These are phyloP conservation scores for Dianthus caryophyllus DNA, from an alignment of 148 eudicot genomes.

Conservation along the genomic window DNA sequence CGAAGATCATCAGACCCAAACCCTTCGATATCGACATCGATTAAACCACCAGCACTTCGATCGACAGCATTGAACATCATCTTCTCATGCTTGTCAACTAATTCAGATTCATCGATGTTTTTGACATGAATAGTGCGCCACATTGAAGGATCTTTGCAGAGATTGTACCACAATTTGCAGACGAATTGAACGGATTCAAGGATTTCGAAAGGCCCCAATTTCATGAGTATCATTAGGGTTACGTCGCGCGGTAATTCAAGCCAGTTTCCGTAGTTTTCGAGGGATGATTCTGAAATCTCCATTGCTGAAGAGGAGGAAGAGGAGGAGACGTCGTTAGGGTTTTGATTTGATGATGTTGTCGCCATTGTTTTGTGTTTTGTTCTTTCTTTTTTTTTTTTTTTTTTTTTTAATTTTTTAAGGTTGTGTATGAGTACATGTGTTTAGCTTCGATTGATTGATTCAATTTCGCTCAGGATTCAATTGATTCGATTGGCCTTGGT, in stretches of 20 bases:
- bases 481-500: too few species aligned
- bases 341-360: too few species aligned
- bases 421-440: too few species aligned
- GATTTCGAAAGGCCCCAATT: not conserved
- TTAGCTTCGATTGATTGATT: too few species aligned
- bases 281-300: constrained; percentile 15
- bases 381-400: too few species aligned
- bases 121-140: not conserved
- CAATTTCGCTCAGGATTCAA: too few species aligned
- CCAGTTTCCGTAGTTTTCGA: constrained; percentile 38
- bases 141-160: not conserved
- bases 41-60: not conserved
- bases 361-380: too few species aligned
- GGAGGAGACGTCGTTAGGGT: too few species aligned
- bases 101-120: not conserved
- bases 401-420: too few species aligned
- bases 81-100: not conserved
- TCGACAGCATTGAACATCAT: not conserved
- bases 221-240: constrained; percentile 7
- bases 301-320: too few species aligned
- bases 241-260: constrained; percentile 54
- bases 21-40: constrained; percentile 3
- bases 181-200: constrained; percentile 1
- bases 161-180: not conserved
- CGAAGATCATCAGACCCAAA: not conserved